These are phyloP conservation scores for Marchantia paleacea DNA, from an alignment of 225 moss, liverwort and hornwort species.

Conservation along the genomic window DNA sequence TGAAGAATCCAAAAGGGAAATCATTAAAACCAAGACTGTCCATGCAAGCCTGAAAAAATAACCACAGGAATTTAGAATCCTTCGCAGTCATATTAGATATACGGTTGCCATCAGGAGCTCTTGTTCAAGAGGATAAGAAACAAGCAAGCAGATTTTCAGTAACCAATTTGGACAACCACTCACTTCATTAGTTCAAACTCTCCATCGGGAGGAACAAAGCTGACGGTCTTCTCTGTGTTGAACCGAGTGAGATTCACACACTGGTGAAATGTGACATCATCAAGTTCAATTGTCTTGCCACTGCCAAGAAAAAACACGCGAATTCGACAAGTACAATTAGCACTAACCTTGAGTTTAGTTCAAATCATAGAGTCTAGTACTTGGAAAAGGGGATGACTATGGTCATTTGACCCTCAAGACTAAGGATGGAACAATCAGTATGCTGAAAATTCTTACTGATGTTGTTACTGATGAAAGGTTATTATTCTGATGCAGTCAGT, in stretches of 20 bases:
- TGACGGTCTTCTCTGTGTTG: conserved; percentile 58
- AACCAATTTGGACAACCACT: conserved; percentile 11
- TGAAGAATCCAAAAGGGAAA: conserved; percentile 2
- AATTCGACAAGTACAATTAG: too few species aligned
- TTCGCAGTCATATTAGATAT: neutral
- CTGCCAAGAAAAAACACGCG: conserved; percentile 21
- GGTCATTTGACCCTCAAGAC: too few species aligned
- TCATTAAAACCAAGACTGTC: neutral
- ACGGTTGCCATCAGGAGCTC: neutral
- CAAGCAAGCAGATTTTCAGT: neutral
- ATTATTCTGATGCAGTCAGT: too few species aligned
- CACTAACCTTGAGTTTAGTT: neutral
- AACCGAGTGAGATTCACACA: conserved; percentile 57
- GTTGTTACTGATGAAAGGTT: too few species aligned
- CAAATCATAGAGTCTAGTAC: too few species aligned
- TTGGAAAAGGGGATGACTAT: too few species aligned
- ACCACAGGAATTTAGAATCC: neutral
- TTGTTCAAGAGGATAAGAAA: neutral
- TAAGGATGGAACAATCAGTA: too few species aligned
- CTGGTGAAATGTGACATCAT: conserved; percentile 58
- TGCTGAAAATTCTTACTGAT: too few species aligned
- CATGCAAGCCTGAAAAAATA: neutral
- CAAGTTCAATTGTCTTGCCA: conserved; percentile 58
- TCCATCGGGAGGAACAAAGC: conserved; percentile 59
- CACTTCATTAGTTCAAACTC: conserved; percentile 59